Conservation (phyloP, 495 filamentous ascomycete genomes). For the Xylaria scruposa region DNA sequence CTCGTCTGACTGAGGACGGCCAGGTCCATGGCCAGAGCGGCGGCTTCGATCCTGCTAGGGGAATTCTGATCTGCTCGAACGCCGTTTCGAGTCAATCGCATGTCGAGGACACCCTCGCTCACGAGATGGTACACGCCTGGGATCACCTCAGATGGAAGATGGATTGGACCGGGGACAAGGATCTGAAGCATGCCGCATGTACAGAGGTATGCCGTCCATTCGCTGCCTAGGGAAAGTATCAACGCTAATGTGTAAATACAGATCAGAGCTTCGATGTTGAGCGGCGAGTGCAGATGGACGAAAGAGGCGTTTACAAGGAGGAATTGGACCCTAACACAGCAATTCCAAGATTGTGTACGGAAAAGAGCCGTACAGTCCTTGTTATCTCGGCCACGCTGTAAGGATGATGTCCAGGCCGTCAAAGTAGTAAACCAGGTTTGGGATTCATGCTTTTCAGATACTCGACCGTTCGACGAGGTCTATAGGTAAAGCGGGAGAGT, state of each 20-base stretch:
- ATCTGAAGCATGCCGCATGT: slow-evolving; percentile 87
- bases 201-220: slow-evolving; percentile 72
- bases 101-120: slow-evolving; percentile 91
- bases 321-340: slow-evolving; percentile 87
- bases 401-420: slow-evolving; percentile 84
- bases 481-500: slow-evolving; percentile 65
- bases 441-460: slow-evolving; percentile 95
- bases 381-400: slow-evolving; percentile 73
- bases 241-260: slow-evolving; percentile 44
- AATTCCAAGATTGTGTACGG: slow-evolving; percentile 91
- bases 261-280: slow-evolving; percentile 91
- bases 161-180: slow-evolving; percentile 71
- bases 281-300: slow-evolving; percentile 91
- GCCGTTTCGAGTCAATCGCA: slow-evolving; percentile 74
- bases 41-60: slow-evolving; percentile 82
- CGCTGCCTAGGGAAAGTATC: background rate
- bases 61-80: slow-evolving; percentile 91
- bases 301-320: slow-evolving; percentile 81
- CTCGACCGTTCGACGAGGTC: slow-evolving; percentile 93
- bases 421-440: slow-evolving; percentile 95
- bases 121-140: slow-evolving; percentile 98
- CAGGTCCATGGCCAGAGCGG: slow-evolving; percentile 61
- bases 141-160: slow-evolving; percentile 92
- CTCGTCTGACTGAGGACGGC: slow-evolving; percentile 51
- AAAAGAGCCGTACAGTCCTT: slow-evolving; percentile 80